phyloP scores from a whole-genome alignment of 192 early-diverging fungal species.

The Backusella sp. region DNA sequence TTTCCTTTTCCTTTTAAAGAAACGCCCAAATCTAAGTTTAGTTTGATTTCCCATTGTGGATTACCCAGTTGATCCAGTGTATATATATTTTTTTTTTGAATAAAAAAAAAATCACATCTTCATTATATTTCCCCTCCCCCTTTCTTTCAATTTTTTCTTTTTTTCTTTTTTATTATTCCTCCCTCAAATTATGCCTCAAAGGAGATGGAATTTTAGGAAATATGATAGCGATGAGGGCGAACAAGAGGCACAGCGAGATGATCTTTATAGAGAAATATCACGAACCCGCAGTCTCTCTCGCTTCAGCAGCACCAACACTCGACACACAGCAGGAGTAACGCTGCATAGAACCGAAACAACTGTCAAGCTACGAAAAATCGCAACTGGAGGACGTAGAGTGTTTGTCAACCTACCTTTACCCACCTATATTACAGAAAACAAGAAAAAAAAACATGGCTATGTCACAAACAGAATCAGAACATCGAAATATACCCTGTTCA shows the following conservation, averaged over 20 bases:
- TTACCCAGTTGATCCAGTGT: not conserved
- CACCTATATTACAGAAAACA: constrained; percentile 44
- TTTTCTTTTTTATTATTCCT: not conserved
- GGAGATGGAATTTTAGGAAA: not conserved
- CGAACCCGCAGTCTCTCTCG: not conserved
- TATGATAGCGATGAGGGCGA: not conserved
- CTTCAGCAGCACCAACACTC: not conserved
- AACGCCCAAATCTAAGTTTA: constrained; percentile 5
- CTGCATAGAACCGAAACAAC: constrained; percentile 40
- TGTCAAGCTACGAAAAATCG: constrained; percentile 45
- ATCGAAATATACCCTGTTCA: constrained; percentile 80
- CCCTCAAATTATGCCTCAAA: not conserved
- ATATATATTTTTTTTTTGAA: not conserved
- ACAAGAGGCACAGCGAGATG: not conserved
- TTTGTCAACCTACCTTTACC: constrained; percentile 69
- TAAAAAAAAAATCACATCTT: not conserved
- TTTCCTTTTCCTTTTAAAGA: not conserved
- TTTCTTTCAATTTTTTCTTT: not conserved
- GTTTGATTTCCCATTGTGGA: constrained; percentile 3
- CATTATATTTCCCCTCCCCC: not conserved
- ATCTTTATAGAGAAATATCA: constrained; percentile 5
- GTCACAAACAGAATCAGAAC: constrained; percentile 80
- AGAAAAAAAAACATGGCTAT: constrained; percentile 51
- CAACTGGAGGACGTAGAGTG: constrained; percentile 49
- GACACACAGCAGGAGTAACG: not conserved